Evolutionary conservation across 371 early-diverging fungal species (phyloP).

Genomic region (Haplosporangium sp.): DNA sequence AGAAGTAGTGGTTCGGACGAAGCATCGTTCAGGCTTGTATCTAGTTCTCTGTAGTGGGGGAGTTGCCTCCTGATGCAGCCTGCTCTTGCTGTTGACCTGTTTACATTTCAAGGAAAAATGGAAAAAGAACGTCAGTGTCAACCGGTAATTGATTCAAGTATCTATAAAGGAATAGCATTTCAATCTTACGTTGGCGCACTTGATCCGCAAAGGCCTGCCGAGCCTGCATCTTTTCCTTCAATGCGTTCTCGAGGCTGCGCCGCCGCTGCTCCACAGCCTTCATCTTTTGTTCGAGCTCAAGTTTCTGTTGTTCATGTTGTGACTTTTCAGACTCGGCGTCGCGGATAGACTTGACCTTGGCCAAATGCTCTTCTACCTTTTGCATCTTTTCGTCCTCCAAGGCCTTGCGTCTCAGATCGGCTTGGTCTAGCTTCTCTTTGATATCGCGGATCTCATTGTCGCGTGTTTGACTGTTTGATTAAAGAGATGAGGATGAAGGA

Average conservation of each 20-base stretch:
- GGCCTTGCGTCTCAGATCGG: slow-evolving; percentile 47
- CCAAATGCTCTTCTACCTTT: slow-evolving; percentile 47
- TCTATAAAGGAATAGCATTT: background rate
- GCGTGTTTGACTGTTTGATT: slow-evolving; percentile 18
- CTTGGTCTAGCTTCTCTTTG: slow-evolving; percentile 45
- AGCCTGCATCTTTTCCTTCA: slow-evolving; percentile 51
- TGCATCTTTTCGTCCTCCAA: slow-evolving; percentile 43
- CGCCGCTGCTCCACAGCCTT: slow-evolving; percentile 48
- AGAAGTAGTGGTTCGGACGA: too few relatives aligned
- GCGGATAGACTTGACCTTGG: slow-evolving; percentile 35
- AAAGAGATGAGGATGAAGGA: too few relatives aligned
- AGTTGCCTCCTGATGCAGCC: background rate
- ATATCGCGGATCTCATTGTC: slow-evolving; percentile 45
- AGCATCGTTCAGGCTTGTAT: background rate
- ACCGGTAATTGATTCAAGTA: background rate
- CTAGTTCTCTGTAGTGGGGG: background rate
- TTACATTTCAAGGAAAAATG: too few relatives aligned
- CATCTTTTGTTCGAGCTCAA: slow-evolving; percentile 46
- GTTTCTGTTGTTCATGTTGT: slow-evolving; percentile 41
- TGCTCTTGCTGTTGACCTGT: slow-evolving; percentile 20
- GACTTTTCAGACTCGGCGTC: slow-evolving; percentile 35
- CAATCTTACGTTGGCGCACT: slow-evolving; percentile 48
- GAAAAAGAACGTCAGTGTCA: too few relatives aligned
- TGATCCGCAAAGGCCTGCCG: slow-evolving; percentile 37
- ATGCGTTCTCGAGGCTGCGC: slow-evolving; percentile 31